These are phyloP conservation scores for Phoenix dactylifera DNA, from an alignment of 176 grass and related monocot genomes.

Conservation along the genomic window DNA sequence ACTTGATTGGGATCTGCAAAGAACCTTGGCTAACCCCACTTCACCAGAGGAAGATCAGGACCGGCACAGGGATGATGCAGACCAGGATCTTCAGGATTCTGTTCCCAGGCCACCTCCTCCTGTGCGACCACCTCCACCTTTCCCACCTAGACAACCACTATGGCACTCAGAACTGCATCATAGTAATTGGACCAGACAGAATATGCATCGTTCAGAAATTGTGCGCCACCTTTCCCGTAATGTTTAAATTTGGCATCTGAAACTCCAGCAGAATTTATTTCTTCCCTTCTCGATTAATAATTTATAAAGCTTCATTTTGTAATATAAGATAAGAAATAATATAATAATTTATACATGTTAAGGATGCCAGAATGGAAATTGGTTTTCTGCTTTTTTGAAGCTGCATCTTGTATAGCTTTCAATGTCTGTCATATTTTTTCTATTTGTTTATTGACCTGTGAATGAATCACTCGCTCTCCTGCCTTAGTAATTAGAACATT, in stretches of 20 bases:
- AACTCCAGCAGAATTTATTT: not conserved
- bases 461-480: no score
- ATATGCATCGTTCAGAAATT: constrained; percentile 74
- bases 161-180: constrained; percentile 71
- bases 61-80: constrained; percentile 14
- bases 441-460: no score
- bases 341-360: no score
- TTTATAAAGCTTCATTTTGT: no score
- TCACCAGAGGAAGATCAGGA: constrained; percentile 28
- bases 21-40: constrained; percentile 31
- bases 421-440: no score
- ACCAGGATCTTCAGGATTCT: constrained; percentile 27
- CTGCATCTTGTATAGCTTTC: no score
- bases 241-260: not conserved
- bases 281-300: not conserved
- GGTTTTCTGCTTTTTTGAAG: no score
- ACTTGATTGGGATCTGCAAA: constrained; percentile 56
- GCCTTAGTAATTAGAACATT: no score
- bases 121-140: constrained; percentile 65
- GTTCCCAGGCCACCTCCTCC: constrained; percentile 34
- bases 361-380: no score
- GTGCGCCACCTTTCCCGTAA: constrained; percentile 41
- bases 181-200: constrained; percentile 81
- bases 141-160: constrained; percentile 60
- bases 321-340: no score